Evolutionary conservation across 2,329 filamentous ascomycete genomes (phyloP), one percentile per base, ranked within the genome.

Genomic region (Aspergillus phoenicis): DNA sequence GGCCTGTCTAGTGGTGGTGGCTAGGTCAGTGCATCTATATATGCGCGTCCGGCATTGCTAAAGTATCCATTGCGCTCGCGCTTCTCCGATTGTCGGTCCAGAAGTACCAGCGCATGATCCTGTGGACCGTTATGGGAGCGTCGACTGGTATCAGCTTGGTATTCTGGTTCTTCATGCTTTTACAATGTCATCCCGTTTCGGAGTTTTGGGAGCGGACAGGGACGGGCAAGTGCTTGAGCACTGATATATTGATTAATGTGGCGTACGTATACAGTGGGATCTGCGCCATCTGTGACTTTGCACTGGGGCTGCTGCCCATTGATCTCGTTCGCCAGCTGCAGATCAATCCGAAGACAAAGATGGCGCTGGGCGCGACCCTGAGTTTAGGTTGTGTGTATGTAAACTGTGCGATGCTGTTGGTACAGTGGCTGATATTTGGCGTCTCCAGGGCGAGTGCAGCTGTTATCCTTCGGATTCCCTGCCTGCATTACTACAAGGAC

Each of bases 241-340:
- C 71, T 8, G 71, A 75, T 1, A 75, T 83, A 52, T 77, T 87
- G n/a, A 79, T 84, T 52, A 80, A 76, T 28, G 74, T 83, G 33
- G 80, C 78, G 0, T 82, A 83, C 59, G 64, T 81, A 1, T 82
- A 83, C 69, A 82, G 80, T 53, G 75, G 67, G 3, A 73, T 79
- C 28, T 74, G 76, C 39, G 67, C 77, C 48, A 68, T 76, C 8
- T 78, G 79, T 49, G 82, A 84, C 66, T 80, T 82, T 55, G 79
- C 78, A 4, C 70, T 84, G 13, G 74, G 78, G 4, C 75, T 83
- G 38, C 70, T 84, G 1, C 83, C 82, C 0, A 78, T 82, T 8
- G 81, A 81, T 60, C 73, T 87, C 5, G 75, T 87, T 2, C 82
- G 78, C 73, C 76, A 79, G 28, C 69, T 87, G 15, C 80, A 84